Evolutionary conservation across 75 land plant species (phyloP).

Genomic region (Ceratopteris richardii): DNA sequence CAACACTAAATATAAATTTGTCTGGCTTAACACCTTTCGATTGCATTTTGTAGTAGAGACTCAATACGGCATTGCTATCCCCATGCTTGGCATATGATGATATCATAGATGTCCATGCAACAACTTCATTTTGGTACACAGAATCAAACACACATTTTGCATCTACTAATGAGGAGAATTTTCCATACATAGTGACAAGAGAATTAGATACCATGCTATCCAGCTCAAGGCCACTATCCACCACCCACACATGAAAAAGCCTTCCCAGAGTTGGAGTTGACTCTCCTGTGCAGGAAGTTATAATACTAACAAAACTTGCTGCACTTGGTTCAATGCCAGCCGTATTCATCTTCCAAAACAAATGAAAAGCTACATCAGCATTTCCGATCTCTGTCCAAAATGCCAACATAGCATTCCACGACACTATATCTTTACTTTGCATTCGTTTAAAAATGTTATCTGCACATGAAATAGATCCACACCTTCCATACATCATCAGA

Average conservation of each 20-base stretch:
- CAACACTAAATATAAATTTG: slow-evolving; percentile 15
- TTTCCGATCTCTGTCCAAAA: slow-evolving; percentile 22
- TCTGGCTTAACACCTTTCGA: slow-evolving; percentile 14
- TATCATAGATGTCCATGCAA: slow-evolving; percentile 41
- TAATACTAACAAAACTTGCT: slow-evolving; percentile 15
- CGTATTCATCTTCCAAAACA: slow-evolving; percentile 27
- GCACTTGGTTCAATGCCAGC: slow-evolving; percentile 17
- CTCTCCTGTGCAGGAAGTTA: slow-evolving; percentile 23
- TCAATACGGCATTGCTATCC: slow-evolving; percentile 10
- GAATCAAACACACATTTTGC: slow-evolving; percentile 23
- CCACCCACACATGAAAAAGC: slow-evolving; percentile 21
- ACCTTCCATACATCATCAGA: slow-evolving; percentile 39
- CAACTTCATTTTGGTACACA: background rate
- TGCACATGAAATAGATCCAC: slow-evolving; percentile 26
- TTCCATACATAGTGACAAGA: slow-evolving; percentile 30
- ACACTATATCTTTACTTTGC: slow-evolving; percentile 21
- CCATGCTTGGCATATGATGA: slow-evolving; percentile 33
- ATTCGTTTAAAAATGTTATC: slow-evolving; percentile 24
- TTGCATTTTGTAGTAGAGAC: slow-evolving; percentile 24
- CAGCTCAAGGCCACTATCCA: slow-evolving; percentile 9
- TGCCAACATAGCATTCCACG: slow-evolving; percentile 42
- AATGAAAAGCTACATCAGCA: slow-evolving; percentile 19
- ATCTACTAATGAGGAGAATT: slow-evolving; percentile 22
- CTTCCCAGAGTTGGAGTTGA: slow-evolving; percentile 15
- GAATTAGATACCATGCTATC: slow-evolving; percentile 21